Percentiles rank a stretch among this genome's conserved stretches.
Evolutionary conservation across 202 grass and related monocot genomes (phyloP).

Genomic region (Zizania palustris): DNA sequence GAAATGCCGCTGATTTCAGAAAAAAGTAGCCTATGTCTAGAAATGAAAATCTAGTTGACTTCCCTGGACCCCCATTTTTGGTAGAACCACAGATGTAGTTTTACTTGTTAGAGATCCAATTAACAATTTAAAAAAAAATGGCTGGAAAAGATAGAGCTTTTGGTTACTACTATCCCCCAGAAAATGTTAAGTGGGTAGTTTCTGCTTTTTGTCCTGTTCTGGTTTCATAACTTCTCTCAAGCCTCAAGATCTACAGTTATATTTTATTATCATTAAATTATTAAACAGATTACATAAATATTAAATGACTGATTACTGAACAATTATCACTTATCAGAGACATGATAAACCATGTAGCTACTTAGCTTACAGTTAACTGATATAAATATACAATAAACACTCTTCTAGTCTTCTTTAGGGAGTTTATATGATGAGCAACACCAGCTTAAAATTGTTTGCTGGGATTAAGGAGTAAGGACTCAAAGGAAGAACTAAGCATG

Average conservation of each 20-base stretch:
- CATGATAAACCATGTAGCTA: constrained; percentile 27
- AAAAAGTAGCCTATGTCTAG: not conserved
- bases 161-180: not conserved
- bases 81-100: not conserved
- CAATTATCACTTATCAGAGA: constrained; percentile 11
- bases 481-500: not conserved
- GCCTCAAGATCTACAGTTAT: not conserved
- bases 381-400: not conserved
- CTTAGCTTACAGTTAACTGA: not conserved
- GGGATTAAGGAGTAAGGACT: not conserved
- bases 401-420: constrained; percentile 13
- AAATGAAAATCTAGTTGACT: not conserved
- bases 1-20: not conserved
- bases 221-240: not conserved
- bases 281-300: not conserved
- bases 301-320: too few relatives aligned
- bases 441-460: not conserved
- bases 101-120: not conserved
- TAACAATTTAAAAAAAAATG: not conserved
- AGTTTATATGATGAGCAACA: constrained; percentile 16
- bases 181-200: not conserved
- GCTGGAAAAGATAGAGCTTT: not conserved
- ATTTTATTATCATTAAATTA: not conserved
- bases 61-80: not conserved
- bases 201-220: not conserved